A percentile compares a stretch with the other conserved stretches of the same genome.
Conservation (phyloP, 1,284 basidiomycete genomes). For the Cryptococcus amylolentus region DNA sequence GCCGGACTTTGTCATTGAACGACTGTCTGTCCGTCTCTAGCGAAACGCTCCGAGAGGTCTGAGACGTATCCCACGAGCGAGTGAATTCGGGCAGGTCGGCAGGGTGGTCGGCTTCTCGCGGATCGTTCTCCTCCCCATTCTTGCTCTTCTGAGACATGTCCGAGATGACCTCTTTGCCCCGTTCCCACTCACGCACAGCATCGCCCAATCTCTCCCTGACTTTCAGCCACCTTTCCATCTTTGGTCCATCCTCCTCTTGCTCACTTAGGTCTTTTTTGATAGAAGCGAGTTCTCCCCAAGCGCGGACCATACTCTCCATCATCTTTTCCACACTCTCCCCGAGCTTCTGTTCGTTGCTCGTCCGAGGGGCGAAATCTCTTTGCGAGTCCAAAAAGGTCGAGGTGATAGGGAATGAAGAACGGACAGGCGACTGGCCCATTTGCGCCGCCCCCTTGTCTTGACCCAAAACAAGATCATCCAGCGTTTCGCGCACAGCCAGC, state of each 20-base stretch:
- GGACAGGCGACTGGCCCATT: slow-evolving; percentile 1
- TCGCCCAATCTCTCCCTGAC: slow-evolving; percentile 22
- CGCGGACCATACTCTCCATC: slow-evolving; percentile 10
- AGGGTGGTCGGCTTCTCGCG: not conserved
- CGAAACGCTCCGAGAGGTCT: slow-evolving; percentile 5
- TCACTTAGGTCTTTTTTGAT: slow-evolving; percentile 3
- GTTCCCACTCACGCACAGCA: slow-evolving; percentile 28
- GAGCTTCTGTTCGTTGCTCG: slow-evolving; percentile 17
- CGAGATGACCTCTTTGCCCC: slow-evolving; percentile 24
- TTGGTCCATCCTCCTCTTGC: slow-evolving; percentile 10
- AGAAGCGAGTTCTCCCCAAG: slow-evolving; percentile 14
- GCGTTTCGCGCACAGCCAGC: not conserved
- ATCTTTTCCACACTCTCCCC: slow-evolving; percentile 20
- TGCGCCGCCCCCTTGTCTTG: not conserved
- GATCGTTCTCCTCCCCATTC: not conserved
- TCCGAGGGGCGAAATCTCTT: slow-evolving; percentile 25
- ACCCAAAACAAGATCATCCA: not conserved
- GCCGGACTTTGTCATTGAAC: not conserved
- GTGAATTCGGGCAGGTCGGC: slow-evolving; percentile 23
- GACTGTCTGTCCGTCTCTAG: slow-evolving; percentile 6
- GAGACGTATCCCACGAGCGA: slow-evolving; percentile 20
- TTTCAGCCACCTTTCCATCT: slow-evolving; percentile 18
- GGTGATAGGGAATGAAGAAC: not conserved
- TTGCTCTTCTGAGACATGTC: not conserved
- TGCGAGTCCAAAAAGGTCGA: not conserved